Base-by-base conservation (phyloP, 306 rosid genomes). In the Dryas drummondii region DNA sequence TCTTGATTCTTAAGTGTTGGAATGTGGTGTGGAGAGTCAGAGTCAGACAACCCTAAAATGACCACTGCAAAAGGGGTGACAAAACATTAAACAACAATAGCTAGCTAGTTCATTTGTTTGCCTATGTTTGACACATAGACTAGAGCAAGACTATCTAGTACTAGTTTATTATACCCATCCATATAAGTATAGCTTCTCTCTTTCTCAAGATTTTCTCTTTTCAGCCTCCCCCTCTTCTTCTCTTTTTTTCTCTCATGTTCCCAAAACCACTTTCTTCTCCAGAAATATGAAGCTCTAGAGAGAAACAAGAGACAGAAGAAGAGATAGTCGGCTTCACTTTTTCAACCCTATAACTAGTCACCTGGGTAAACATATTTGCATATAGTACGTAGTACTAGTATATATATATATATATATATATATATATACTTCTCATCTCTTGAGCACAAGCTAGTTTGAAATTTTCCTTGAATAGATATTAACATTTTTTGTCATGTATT, bases 1-100 rank as follows among this genome's bases (percentile, higher is more conserved):
- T 52, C 78, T 78, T 82, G 78, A 82, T 85, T 87, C 85, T 66
- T 66, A 72, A 69, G 83, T 75, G 81, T 86, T 85, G 87, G 91
- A 80, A 90, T 79, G 53, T 46, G 79, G 72, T 78, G 63, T 61
- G 49, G 61, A 16, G 68, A 19, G 83, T 68, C 51, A 58, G 83
- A 69, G 79, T 77, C 84, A 70, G 80, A 79, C 78, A 85, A 84
- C 76, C 84, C 83, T 76, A 84, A 82, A 84, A 77, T 76, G 83
- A 87, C 88, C 88, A 63, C 65, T 79, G 78, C 79, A 9, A 70
- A 82, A 73, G 84, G 87, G 83, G 85, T 90, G 84, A 37, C 68
- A 77, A 77, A 75, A 32, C 16, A 44, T 52, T 32, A 32, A 63
- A 61, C 47, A 41, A 63, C 75, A 58, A 75, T 42, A 45, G 46